Evolutionary conservation across 106 monocot species (phyloP).

Genomic region (Apostasia ramifera): DNA sequence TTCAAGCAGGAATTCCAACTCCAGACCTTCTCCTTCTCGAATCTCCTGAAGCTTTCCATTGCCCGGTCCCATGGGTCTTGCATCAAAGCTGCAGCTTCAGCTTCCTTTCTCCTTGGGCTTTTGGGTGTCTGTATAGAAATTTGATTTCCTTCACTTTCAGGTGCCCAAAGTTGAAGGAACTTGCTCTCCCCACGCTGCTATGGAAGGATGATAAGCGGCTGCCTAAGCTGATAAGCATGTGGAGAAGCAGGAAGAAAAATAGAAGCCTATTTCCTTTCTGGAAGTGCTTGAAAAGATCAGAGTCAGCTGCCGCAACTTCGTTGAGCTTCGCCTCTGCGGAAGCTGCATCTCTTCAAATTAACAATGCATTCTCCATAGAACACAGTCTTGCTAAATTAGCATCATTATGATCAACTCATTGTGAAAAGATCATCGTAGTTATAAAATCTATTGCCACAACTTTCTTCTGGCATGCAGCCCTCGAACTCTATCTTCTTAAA

Average conservation of each 20-base stretch:
- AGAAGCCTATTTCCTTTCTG: constrained; percentile 6
- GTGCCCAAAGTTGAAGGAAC: constrained; percentile 4
- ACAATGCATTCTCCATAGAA: too few relatives aligned
- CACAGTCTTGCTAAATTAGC: too few relatives aligned
- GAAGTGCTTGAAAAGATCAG: constrained; percentile 1
- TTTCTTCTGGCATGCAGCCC: not conserved
- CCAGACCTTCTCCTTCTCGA: too few relatives aligned
- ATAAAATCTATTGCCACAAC: not conserved
- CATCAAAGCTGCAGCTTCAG: too few relatives aligned
- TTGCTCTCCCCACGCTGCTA: not conserved
- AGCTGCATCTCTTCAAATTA: too few relatives aligned
- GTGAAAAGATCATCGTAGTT: constrained; percentile 11
- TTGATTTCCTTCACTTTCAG: not conserved
- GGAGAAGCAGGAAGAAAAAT: constrained; percentile 4
- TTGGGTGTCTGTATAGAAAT: too few relatives aligned
- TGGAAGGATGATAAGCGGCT: constrained; percentile 1
- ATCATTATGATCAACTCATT: too few relatives aligned
- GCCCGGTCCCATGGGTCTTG: too few relatives aligned
- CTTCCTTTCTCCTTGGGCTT: too few relatives aligned
- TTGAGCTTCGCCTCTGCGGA: not conserved
- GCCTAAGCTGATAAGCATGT: constrained; percentile 1
- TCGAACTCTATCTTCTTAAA: not conserved
- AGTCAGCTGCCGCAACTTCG: constrained; percentile 4
- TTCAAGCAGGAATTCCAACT: too few relatives aligned
- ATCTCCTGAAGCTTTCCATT: too few relatives aligned